These are phyloP conservation scores for Pythium phragmitis DNA, from an alignment of 352 stramenopile genomes.

Conservation along the genomic window DNA sequence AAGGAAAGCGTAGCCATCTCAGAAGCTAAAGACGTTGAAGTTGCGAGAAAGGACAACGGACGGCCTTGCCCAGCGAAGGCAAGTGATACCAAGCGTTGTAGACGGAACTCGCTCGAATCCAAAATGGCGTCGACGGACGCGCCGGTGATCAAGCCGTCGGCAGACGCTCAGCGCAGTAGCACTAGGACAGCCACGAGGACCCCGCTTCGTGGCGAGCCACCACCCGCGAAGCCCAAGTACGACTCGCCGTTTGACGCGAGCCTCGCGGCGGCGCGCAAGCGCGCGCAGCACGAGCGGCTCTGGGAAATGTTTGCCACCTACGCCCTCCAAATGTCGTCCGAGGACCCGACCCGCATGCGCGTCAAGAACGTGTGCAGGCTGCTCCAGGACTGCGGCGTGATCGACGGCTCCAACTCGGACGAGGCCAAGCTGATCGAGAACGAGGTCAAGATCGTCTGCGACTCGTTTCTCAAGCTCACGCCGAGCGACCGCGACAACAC, in stretches of 20 bases:
- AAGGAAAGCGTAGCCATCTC: constrained; percentile 4
- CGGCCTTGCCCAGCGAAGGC: neutral
- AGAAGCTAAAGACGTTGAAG: constrained; percentile 3
- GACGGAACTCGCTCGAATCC: neutral
- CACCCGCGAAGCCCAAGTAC: constrained; percentile 33
- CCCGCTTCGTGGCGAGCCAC: neutral
- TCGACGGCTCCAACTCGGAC: constrained; percentile 48
- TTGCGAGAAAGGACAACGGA: neutral
- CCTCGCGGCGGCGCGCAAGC: constrained; percentile 47
- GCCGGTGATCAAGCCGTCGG: neutral
- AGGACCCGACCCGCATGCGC: constrained; percentile 75
- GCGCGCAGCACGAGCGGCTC: constrained; percentile 65
- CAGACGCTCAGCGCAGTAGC: constrained; percentile 10
- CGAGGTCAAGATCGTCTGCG: constrained; percentile 74
- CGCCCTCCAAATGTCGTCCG: constrained; percentile 68
- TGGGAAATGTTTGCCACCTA: constrained; percentile 83
- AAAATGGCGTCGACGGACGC: constrained; percentile 8
- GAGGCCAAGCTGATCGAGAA: constrained; percentile 69
- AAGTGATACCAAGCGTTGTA: neutral
- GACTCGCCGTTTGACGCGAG: constrained; percentile 67
- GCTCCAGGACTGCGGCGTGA: constrained; percentile 74
- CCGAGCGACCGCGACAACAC: constrained; percentile 56
- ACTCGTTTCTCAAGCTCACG: constrained; percentile 61
- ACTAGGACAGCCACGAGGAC: neutral
- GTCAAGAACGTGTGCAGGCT: constrained; percentile 67